Evolutionary conservation across 2,329 filamentous ascomycete genomes (phyloP), one percentile per base, ranked within the genome.

Genomic region (Fusarium dimerum): DNA sequence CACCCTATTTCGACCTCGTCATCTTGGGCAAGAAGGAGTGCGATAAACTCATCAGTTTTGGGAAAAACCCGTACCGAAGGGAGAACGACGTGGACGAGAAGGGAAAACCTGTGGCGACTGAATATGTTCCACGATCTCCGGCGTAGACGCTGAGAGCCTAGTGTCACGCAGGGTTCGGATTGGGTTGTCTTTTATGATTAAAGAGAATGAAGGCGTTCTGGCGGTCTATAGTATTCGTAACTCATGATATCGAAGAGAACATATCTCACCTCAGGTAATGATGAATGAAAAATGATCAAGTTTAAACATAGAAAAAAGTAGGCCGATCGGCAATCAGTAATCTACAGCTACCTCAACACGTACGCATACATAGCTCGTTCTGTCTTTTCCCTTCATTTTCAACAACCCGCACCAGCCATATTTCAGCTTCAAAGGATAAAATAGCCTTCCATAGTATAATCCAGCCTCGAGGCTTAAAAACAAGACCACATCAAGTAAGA

Each of bases 21-120:
- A 66, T 71, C 11, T 70, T 84, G 13, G 72, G 79, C 15, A 69
- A 68, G 54, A 84, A 84, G 67, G 80, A 84, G 65, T 67, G 68
- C 39, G 58, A 68, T 0, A 67, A 69, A 6, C 67, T 84, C 30
- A 68, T 65, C 2, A 64, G 57, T 3, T 60, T 68, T 9, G 74
- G 76, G 49, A 79, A 75, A 64, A 84, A 84, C 50, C 80, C 80
- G 0, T 61, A 72, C 45, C 74, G 81, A 20, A 70, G 26, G 50
- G 81, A 82, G 60, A 55, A 60, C 5, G 79, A 84, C 43, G 16
- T 80, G 5, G 73, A 78, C 32, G 66, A 62, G 15, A 34, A 73
- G 9, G 74, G 73, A 1, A 59, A 56, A 3, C 68, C 74, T 2
- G 69, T 70, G 41, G 76, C 76, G 51, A 79, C 75, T 6, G 59